Conservation (phyloP, 495 filamentous ascomycete species). For the Penicillium lagena region DNA sequence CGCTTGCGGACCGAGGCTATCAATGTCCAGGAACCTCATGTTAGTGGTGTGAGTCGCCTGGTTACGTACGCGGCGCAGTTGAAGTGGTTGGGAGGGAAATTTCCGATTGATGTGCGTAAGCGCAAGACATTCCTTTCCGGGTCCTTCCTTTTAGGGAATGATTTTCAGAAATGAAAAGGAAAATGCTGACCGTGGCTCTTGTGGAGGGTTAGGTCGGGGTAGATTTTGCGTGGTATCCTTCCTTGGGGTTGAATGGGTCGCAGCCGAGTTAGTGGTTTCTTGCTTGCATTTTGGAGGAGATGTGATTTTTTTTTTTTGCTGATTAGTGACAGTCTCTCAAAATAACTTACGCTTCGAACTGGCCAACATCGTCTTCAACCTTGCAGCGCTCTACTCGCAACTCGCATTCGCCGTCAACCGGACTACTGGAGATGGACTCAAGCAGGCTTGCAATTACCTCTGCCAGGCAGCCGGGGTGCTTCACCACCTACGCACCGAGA, state of each 20-base stretch:
- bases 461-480: conserved; percentile 84
- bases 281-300: conserved; percentile 3
- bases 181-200: too few relatives aligned
- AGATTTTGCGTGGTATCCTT: conserved; percentile 93
- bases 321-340: conserved; percentile 52
- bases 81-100: conserved; percentile 91
- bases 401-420: conserved; percentile 78
- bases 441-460: conserved; percentile 85
- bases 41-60: conserved; percentile 82
- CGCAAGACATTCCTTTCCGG: too few relatives aligned
- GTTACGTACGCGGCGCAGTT: conserved; percentile 87
- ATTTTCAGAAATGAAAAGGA: too few relatives aligned
- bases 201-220: conserved; percentile 64
- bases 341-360: conserved; percentile 95
- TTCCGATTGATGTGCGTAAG: conserved; percentile 80
- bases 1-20: conserved; percentile 73
- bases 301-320: neutral
- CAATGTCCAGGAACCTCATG: conserved; percentile 80
- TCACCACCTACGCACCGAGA: conserved; percentile 65
- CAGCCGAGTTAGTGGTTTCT: conserved; percentile 48
- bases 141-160: neutral
- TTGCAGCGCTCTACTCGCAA: conserved; percentile 89
- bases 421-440: conserved; percentile 75
- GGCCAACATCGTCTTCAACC: conserved; percentile 87
- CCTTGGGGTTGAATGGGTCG: conserved; percentile 82